These are phyloP conservation scores for Vitis hybrid DNA, from an alignment of 177 flowering plant species.

Conservation along the genomic window DNA sequence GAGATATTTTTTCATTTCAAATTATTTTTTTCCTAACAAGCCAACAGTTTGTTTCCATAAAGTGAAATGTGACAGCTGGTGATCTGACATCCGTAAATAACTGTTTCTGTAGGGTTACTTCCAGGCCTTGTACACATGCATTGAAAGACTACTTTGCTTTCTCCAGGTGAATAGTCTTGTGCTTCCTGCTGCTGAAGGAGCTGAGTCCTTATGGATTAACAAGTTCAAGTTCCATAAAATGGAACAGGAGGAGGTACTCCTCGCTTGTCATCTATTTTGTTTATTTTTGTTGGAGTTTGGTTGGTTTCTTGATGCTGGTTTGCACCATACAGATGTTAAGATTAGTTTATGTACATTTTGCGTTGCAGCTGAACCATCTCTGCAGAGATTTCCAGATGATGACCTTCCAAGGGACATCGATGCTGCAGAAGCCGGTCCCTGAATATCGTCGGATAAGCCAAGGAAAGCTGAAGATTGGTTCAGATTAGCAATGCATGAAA, in stretches of 20 bases:
- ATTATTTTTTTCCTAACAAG: background rate
- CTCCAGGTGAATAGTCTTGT: no score
- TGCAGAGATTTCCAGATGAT: constrained; percentile 39
- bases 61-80: background rate
- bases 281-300: background rate
- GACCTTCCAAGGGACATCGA: constrained; percentile 58
- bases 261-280: background rate
- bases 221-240: no score
- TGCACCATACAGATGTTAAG: no score
- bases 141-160: no score
- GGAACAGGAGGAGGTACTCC: no score
- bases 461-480: background rate
- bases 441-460: background rate
- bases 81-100: background rate
- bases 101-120: constrained; percentile 70
- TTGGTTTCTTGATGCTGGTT: no score
- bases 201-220: no score
- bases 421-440: constrained; percentile 50
- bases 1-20: background rate
- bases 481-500: background rate
- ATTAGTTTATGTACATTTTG: background rate
- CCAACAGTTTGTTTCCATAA: background rate
- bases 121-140: constrained; percentile 25
- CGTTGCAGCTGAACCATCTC: constrained; percentile 40
- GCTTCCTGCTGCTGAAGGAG: no score